A percentile compares a stretch with the other conserved stretches of the same genome.
phyloP scores from a whole-genome alignment of 148 eudicot genomes.

The Persicaria tinctoria region DNA sequence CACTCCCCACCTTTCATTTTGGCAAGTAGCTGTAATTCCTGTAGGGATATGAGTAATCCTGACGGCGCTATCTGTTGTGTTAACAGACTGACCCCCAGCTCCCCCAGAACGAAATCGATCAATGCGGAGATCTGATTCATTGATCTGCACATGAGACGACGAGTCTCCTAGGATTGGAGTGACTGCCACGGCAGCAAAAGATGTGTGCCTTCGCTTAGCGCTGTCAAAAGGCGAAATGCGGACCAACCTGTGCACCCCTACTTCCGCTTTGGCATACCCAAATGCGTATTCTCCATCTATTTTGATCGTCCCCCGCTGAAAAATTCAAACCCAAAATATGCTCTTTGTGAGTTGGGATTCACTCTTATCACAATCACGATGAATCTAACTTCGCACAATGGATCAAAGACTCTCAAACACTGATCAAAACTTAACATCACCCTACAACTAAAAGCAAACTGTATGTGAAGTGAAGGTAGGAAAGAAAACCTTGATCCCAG shows the following conservation, averaged over 20 bases:
- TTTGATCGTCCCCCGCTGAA: constrained; percentile 84
- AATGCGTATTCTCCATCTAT: constrained; percentile 90
- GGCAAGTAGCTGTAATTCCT: constrained; percentile 72
- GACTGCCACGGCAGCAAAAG: constrained; percentile 97
- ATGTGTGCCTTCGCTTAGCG: constrained; percentile 85
- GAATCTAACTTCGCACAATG: too few relatives aligned
- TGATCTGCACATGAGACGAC: constrained; percentile 68
- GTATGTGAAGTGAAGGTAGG: constrained; percentile 11
- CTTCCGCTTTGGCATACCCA: constrained; percentile 97
- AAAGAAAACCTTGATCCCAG: constrained; percentile 84
- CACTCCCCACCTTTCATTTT: constrained; percentile 73
- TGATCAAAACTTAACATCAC: too few relatives aligned
- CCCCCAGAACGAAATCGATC: constrained; percentile 92
- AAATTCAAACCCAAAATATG: constrained; percentile 13
- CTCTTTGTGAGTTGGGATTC: too few relatives aligned
- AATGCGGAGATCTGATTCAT: constrained; percentile 88
- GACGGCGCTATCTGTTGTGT: constrained; percentile 93
- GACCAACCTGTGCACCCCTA: constrained; percentile 88
- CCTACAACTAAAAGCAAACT: background rate
- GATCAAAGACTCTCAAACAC: too few relatives aligned
- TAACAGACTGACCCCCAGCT: constrained; percentile 87
- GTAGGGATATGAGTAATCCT: constrained; percentile 94
- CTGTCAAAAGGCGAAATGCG: constrained; percentile 95
- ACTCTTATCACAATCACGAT: too few relatives aligned
- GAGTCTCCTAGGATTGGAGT: constrained; percentile 82